Base-by-base conservation (phyloP, 164 flowering plant genomes). In the Echeveria elegans region DNA sequence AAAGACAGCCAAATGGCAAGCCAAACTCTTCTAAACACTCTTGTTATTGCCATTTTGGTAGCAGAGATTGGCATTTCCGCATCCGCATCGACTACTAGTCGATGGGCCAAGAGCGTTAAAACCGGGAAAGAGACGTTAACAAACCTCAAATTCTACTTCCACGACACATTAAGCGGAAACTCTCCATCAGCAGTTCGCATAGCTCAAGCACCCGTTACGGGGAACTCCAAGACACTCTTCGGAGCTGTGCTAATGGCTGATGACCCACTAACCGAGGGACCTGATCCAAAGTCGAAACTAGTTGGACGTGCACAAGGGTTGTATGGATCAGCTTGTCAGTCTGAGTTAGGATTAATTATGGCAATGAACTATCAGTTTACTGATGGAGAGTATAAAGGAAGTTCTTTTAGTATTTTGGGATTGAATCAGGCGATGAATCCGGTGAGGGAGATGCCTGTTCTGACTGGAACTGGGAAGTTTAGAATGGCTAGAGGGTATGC, bases 141-240 rank as follows among this genome's bases (percentile, higher is more conserved):
- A 23, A 73, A 67, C 3, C 85, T 88, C 26, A 82, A 84, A 21
- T 88, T 84, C 79, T 86, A 70, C 71, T 77, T 88, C 74, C 84
- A 66, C 23, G 68, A 66, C 40, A 66, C 36, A 6, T 6, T 66
- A 18, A 66, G 59, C 23, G 68, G 68, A 5, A 66, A 29, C 19
- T 41, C 50, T 48, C 78, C 80, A 2, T 64, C 66, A n/a, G 77
- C 80, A 0, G 72, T 77, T 14, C 21, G 41, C 14, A 78, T 79
- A 11, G 77, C 75, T 6, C 72, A 41, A 21, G 38, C 77, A 19
- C 0, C 45, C 18, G 67, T 16, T 28, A 62, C 63, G 6, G 40
- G 56, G 18, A 63, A 73, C 32, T 71, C 77, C 0, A 69, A 66
- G 31, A 71, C 72, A 0, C 61, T 40, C 0, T 80, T 80, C 29